Evolutionary conservation across 768 basidiomycete species (phyloP).

Genomic region (Phlebiopsis gigantea): DNA sequence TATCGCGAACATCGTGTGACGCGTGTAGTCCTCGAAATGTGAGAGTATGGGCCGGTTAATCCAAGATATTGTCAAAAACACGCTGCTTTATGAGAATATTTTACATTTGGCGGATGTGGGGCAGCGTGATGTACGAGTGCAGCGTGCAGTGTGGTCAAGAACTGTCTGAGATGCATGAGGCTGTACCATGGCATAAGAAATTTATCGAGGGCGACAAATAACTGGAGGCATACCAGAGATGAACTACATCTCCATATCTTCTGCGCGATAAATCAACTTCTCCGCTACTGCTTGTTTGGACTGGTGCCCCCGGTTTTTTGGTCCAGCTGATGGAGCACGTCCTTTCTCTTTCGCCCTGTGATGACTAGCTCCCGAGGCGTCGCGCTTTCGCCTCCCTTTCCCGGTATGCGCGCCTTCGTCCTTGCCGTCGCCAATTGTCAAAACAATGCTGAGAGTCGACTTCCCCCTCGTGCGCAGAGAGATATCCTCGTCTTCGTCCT

Average conservation of each 20-base stretch:
- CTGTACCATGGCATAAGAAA: no score
- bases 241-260: slow-evolving; percentile 17
- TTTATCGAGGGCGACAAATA: no score
- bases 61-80: no score
- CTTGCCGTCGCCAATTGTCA: slow-evolving; percentile 62
- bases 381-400: slow-evolving; percentile 8
- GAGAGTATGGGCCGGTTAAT: no score
- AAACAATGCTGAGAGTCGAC: slow-evolving; percentile 54
- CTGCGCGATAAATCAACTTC: slow-evolving; percentile 15
- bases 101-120: no score
- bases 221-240: no score
- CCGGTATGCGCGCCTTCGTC: slow-evolving; percentile 30
- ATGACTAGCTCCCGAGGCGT: background rate
- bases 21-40: no score
- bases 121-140: no score
- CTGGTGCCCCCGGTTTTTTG: background rate
- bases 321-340: background rate
- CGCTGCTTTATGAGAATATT: no score
- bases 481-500: slow-evolving; percentile 70
- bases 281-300: background rate
- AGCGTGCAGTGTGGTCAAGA: no score
- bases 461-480: slow-evolving; percentile 59
- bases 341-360: background rate
- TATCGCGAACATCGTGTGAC: no score
- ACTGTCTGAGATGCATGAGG: no score